Evolutionary conservation across 2,329 filamentous ascomycete genomes (phyloP), one percentile per base, ranked within the genome.

Genomic region (Macrophomina pseudophaseolina): DNA sequence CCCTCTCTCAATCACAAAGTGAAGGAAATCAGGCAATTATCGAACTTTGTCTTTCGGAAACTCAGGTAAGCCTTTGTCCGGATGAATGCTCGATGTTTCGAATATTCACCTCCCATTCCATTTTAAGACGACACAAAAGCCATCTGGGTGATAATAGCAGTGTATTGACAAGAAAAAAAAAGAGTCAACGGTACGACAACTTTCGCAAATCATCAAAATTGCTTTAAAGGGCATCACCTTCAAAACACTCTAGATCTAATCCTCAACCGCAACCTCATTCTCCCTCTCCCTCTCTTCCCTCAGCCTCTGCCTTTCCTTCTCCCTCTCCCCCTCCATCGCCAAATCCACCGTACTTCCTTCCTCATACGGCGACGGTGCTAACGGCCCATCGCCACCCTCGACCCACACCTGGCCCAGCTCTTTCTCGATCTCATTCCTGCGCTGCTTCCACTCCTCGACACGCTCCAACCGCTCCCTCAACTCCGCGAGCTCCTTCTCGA

Each of bases 401-500:
- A 88, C 80, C 84, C 87, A 89, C 5, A 90, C 88, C 70, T 83
- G 83, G 49, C 79, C 88, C 67, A 99, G 81, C 80, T 99, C 94
- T 51, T 80, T 80, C 73, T 98, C 93, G 73, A 99, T 96, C 77
- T 93, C 91, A 60, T 88, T 85, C 42, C 88, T 87, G 60, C 95
- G 86, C 70, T 81, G 80, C 82, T 94, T 93, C 93, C 93, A 96
- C 72, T 89, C 86, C 64, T 94, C 91, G 0, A 98, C 94, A 78
- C 92, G 90, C 11, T 88, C 85, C 7, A 99, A 82, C 30, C 91
- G 86, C 76, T 94, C 92, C 35, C 90, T 88, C 51, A 99, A 84
- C 71, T 97, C 93, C 59, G 91, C 87, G 16, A 98, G 83, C 78
- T 99, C 95, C 76, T 92, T 92, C 81, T 97, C 94, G 7, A 97